These are phyloP conservation scores for Amaranthus hypochondriacus DNA, from an alignment of 148 eudicot species.

Conservation along the genomic window DNA sequence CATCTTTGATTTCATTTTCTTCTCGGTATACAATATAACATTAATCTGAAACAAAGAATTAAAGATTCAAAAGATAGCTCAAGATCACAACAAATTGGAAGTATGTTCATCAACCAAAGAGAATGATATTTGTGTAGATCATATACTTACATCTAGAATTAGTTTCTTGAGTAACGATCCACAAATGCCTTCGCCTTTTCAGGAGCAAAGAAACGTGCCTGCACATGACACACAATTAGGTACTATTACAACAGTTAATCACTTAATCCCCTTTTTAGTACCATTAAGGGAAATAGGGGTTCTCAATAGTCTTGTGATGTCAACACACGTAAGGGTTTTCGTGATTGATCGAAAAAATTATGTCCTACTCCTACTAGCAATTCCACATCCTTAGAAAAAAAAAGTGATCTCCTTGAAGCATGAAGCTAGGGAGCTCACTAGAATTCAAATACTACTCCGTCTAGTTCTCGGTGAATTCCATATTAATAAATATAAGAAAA, in stretches of 20 bases:
- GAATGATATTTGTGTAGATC: constrained; percentile 2
- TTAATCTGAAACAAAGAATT: not conserved
- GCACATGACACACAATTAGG: constrained; percentile 22
- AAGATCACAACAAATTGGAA: not conserved
- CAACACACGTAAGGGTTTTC: no score
- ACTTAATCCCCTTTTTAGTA: not conserved
- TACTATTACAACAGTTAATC: not conserved
- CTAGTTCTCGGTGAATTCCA: not conserved
- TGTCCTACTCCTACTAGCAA: no score
- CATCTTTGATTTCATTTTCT: constrained; percentile 11
- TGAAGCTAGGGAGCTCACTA: not conserved
- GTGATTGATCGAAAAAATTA: no score
- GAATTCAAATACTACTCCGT: not conserved
- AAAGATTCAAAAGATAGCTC: not conserved
- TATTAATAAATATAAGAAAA: not conserved
- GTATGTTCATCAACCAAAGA: not conserved
- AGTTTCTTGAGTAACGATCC: constrained; percentile 66
- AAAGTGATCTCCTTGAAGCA: not conserved
- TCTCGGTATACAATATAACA: not conserved
- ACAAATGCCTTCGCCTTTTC: constrained; percentile 85
- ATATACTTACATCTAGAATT: constrained; percentile 20
- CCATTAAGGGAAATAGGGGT: no score
- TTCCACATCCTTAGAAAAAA: not conserved
- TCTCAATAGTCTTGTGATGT: no score
- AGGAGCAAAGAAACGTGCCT: constrained; percentile 98